A percentile compares a stretch with the other conserved stretches of the same genome.
Evolutionary conservation across 2,329 filamentous ascomycete species (phyloP).

Genomic region (Arthrobotrys sinensis): DNA sequence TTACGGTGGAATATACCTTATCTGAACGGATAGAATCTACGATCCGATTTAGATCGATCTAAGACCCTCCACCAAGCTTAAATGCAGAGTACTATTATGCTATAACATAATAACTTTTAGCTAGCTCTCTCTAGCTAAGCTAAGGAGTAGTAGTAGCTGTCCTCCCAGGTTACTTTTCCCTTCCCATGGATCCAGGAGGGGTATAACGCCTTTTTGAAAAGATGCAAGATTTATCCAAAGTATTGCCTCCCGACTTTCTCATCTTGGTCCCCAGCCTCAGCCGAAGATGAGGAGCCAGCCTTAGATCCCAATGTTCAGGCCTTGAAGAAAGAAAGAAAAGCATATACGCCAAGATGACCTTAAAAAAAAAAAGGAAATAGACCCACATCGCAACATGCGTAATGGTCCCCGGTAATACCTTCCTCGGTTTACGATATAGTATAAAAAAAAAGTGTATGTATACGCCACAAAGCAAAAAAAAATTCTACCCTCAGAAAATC

Average conservation of each 20-base stretch:
- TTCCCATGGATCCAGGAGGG: neutral
- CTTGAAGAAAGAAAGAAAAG: neutral
- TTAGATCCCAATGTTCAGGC: neutral
- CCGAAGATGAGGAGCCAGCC: neutral
- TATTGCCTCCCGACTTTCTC: neutral
- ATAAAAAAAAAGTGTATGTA: neutral
- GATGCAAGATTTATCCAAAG: constrained; percentile 2
- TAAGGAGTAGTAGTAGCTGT: no score
- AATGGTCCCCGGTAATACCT: neutral
- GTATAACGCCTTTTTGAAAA: constrained; percentile 7
- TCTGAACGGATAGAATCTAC: neutral
- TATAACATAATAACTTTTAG: constrained; percentile 1
- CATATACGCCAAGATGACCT: neutral
- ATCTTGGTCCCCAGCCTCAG: neutral
- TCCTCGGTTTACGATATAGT: neutral
- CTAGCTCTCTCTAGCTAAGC: neutral
- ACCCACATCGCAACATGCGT: no score
- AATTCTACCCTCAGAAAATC: neutral
- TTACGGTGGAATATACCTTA: neutral
- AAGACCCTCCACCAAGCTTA: neutral
- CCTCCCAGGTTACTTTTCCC: neutral
- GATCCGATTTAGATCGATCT: constrained; percentile 21
- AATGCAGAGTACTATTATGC: neutral
- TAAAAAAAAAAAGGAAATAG: neutral
- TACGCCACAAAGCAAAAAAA: neutral